phyloP scores from a whole-genome alignment of 257 asterid genomes.

The Gardenia jasminoides region DNA sequence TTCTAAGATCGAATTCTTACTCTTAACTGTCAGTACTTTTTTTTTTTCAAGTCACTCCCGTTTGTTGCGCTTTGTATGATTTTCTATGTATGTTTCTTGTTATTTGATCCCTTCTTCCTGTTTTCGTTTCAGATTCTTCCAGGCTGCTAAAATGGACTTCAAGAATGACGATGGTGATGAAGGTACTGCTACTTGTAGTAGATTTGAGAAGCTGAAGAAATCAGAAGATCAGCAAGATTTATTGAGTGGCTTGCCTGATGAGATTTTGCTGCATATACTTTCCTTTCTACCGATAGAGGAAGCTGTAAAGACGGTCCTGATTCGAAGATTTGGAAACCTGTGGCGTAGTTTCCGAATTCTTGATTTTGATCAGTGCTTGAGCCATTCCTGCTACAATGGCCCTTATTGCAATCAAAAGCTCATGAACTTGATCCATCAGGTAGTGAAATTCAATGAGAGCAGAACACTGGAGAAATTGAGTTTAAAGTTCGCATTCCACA shows the following conservation, averaged over 20 bases:
- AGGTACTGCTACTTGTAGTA: background rate
- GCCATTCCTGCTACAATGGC: conserved; percentile 1
- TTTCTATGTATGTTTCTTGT: background rate
- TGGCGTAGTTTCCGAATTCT: conserved; percentile 30
- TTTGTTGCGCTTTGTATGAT: too few species aligned
- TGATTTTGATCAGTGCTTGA: conserved; percentile 22
- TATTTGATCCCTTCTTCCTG: background rate
- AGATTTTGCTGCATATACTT: conserved; percentile 28
- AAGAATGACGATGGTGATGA: background rate
- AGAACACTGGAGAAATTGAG: conserved; percentile 20
- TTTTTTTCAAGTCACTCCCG: background rate
- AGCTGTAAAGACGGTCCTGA: conserved; percentile 21
- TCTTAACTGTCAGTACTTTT: background rate
- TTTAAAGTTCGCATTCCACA: conserved; percentile 13
- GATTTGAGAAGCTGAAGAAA: background rate
- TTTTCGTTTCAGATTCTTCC: background rate
- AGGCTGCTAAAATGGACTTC: background rate
- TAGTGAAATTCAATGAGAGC: conserved; percentile 16
- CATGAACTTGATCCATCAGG: conserved; percentile 20
- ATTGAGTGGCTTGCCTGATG: conserved; percentile 31
- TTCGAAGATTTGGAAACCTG: conserved; percentile 30
- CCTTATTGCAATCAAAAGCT: conserved; percentile 13
- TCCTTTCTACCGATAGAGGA: conserved; percentile 29
- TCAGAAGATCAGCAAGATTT: conserved; percentile 17
- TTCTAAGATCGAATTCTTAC: too few species aligned